Percentiles rank a stretch among this genome's conserved stretches.
These are phyloP conservation scores for Holtermanniella nyarrowii DNA, from an alignment of 768 basidiomycete genomes.

Conservation along the genomic window DNA sequence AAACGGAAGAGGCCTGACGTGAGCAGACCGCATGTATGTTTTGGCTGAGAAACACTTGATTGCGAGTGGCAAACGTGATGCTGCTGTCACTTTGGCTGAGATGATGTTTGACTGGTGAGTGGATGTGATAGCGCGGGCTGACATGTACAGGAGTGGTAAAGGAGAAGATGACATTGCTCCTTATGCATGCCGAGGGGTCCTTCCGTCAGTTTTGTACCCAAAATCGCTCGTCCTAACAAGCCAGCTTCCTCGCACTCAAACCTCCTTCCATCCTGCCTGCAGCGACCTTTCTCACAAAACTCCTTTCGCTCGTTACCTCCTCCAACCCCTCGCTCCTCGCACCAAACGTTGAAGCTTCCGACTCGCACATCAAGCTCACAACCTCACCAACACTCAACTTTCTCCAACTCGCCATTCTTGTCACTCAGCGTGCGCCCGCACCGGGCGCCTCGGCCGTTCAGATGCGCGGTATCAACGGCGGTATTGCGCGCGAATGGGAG, in stretches of 20 bases:
- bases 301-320: conserved; percentile 54
- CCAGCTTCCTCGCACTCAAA: conserved; percentile 51
- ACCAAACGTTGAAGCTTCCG: conserved; percentile 25
- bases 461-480: conserved; percentile 62
- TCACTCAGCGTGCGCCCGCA: conserved; percentile 60
- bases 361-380: conserved; percentile 52
- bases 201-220: conserved; percentile 56
- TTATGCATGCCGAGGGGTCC: conserved; percentile 72
- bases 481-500: conserved; percentile 52
- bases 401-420: conserved; percentile 73
- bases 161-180: conserved; percentile 52
- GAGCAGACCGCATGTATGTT: conserved; percentile 61
- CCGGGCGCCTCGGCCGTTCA: conserved; percentile 58
- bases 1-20: not conserved
- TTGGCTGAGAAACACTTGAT: conserved; percentile 73
- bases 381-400: conserved; percentile 73
- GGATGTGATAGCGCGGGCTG: not conserved
- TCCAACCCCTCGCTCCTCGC: conserved; percentile 45
- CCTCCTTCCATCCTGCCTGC: conserved; percentile 89
- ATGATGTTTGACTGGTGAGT: conserved; percentile 71
- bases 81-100: conserved; percentile 72
- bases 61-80: conserved; percentile 76
- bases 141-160: conserved; percentile 24
- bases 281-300: conserved; percentile 78
- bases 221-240: not conserved